Base-by-base conservation (phyloP, 2,329 filamentous ascomycete species). In the Diaporthe australafricana region DNA sequence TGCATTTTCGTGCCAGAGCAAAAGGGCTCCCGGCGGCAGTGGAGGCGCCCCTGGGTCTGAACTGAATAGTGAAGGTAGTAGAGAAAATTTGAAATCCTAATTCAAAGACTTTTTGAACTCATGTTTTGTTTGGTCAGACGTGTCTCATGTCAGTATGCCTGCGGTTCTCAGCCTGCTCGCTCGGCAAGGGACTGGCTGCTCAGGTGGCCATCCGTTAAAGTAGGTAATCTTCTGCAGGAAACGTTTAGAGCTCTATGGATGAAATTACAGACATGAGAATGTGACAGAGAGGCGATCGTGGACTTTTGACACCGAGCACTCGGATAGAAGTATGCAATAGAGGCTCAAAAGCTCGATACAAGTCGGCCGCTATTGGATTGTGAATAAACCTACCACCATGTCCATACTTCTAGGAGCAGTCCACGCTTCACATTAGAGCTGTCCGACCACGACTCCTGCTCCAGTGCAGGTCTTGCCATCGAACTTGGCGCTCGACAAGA, bases 401-500 rank as follows among this genome's bases (percentile, higher is more conserved):
- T 42, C 47, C 25, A 56, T 47, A n/a, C 27, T 35, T n/a, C n/a
- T 27, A 35, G 65, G 16, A 45, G 9, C 27, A n/a, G 35, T 12
- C 32, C 5, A 9, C n/a, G 4, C 45, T 53, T 11, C 17, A 40
- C 6, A 56, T 16, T 45, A 57, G 20, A n/a, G 32, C 12, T 57
- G 57, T 3, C 71, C 67, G 9, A 65, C 57, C 27, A 60, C 52
- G 20, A 72, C 25, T 1, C 38, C 71, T 16, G 71, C 71, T 20
- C 71, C 71, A 7, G 55, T 48, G 35, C 71, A 72, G n/a, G 65
- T 48, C 50, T 67, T 70, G 32, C 57, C 67, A 22, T 60, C 35
- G 60, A 50, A 72, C 17, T 53, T 62, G 25, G 68, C 71, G 5
- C 11, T 45, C 22, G 66, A 57, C 2, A 72, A 42, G 55, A 73